Conservation (phyloP, 2,329 filamentous ascomycete species). For the Fusarium concolor region DNA sequence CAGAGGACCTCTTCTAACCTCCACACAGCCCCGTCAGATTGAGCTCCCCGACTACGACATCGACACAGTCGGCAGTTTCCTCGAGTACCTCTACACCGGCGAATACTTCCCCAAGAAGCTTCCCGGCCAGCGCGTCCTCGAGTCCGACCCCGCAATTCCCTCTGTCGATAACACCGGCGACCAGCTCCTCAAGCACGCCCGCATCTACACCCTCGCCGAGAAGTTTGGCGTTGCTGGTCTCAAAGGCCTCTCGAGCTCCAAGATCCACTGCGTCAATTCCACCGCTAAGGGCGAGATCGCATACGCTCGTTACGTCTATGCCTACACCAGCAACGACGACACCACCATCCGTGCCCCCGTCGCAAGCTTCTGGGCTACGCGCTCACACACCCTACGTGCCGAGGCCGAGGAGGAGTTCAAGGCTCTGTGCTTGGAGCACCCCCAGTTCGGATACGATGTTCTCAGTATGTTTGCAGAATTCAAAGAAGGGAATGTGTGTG, state of each 20-base stretch:
- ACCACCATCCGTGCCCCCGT: constrained; percentile 39
- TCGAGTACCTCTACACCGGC: constrained; percentile 57
- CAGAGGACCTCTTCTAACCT: neutral
- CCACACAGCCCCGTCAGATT: constrained; percentile 70
- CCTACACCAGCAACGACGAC: constrained; percentile 39
- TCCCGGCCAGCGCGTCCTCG: constrained; percentile 72
- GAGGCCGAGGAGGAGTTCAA: constrained; percentile 90
- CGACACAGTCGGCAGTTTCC: constrained; percentile 54
- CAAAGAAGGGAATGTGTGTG: rapidly evolving
- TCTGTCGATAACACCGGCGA: constrained; percentile 80
- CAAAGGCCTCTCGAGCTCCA: constrained; percentile 82
- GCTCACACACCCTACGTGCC: constrained; percentile 78
- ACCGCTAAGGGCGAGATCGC: constrained; percentile 91
- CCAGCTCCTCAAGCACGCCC: constrained; percentile 88
- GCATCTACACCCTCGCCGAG: constrained; percentile 88
- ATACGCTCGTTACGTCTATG: constrained; percentile 76
- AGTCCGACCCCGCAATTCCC: constrained; percentile 74
- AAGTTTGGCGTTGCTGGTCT: constrained; percentile 77
- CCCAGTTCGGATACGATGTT: constrained; percentile 93
- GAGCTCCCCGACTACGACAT: constrained; percentile 63
- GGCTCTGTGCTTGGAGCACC: constrained; percentile 85
- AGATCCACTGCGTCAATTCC: constrained; percentile 91
- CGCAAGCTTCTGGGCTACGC: constrained; percentile 45
- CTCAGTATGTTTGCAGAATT: constrained; percentile 68
- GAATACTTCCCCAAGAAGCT: constrained; percentile 78